Base-by-base conservation (phyloP, 177 flowering plant genomes). In the Telopea speciosissima region DNA sequence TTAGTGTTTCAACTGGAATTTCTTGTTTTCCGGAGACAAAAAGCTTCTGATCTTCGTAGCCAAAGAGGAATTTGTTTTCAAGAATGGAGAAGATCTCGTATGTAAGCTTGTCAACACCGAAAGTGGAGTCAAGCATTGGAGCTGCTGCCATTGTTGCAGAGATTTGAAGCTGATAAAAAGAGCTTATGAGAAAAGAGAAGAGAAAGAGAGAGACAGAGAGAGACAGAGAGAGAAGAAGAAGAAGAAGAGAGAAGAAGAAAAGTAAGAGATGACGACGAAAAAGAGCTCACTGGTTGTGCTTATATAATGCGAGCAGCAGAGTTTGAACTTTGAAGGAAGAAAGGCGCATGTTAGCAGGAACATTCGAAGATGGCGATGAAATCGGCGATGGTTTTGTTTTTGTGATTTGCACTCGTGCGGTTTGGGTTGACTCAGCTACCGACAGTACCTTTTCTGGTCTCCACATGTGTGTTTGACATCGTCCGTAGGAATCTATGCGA, bases 21-120 rank as follows among this genome's bases (percentile, higher is more conserved):
- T 60, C 52, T 16, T 54, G 60, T 8, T 65, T 65, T 28, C 28
- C 25, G 16, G 72, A 13, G 58, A 24, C 21, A 21, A 31, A 52
- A 26, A 61, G 66, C 59, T 76, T 70, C 19, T 74, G 63, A 8
- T 74, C 49, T 23, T 78, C 74, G 75, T 63, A 76, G 44, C 87
- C 88, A 65, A 89, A 89, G 63, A 89, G 88, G 80, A 90, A 90
- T 49, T 87, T 85, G 73, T 78, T 84, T 63, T 90, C 95, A 17
- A 90, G 87, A 60, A 88, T 82, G 23, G 92, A 88, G 79, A 86
- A 88, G 73, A 88, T 88, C 63, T 86, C 85, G 73, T 78, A 72
- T 24, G 84, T 81, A 58, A 88, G 85, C 75, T 82, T 83, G 75
- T 88, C 88, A 7, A 76, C 77, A 44, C 80, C 79, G 63, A 76